These are phyloP conservation scores for Glycine tomentella DNA, from an alignment of 306 rosid species.

Conservation along the genomic window DNA sequence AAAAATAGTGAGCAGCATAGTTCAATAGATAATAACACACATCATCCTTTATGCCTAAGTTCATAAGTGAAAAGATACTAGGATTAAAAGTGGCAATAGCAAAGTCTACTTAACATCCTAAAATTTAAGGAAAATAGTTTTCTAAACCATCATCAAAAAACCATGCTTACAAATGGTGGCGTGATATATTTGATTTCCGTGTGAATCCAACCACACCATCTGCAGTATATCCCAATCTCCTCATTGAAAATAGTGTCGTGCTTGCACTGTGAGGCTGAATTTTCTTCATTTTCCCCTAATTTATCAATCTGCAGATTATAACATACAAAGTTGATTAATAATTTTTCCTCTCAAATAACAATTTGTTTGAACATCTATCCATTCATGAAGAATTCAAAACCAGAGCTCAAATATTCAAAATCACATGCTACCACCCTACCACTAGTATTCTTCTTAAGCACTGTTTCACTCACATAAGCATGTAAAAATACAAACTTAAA, in stretches of 20 bases:
- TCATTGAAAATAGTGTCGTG: slow-evolving; percentile 39
- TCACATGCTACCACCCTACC: not conserved
- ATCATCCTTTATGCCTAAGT: not conserved
- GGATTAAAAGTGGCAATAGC: not conserved
- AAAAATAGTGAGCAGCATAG: not conserved
- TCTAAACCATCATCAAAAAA: slow-evolving; percentile 1
- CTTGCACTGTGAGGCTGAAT: slow-evolving; percentile 17
- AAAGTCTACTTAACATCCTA: not conserved
- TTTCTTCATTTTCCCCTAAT: not conserved
- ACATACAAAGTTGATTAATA: not conserved
- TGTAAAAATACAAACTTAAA: too few species aligned
- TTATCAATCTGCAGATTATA: slow-evolving; percentile 45
- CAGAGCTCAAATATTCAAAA: not conserved
- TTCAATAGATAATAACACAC: not conserved
- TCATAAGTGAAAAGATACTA: not conserved
- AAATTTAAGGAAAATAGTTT: not conserved
- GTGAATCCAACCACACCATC: not conserved
- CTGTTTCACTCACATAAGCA: not conserved
- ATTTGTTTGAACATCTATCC: not conserved
- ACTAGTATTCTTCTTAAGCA: slow-evolving; percentile 6
- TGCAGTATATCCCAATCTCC: slow-evolving; percentile 48
- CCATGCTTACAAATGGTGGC: slow-evolving; percentile 45
- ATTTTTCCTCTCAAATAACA: not conserved
- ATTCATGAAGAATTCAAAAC: slow-evolving; percentile 9
- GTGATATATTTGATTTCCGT: slow-evolving; percentile 39